phyloP scores from a whole-genome alignment of 2,329 filamentous ascomycete genomes.

The Fusarium fracticaudum region DNA sequence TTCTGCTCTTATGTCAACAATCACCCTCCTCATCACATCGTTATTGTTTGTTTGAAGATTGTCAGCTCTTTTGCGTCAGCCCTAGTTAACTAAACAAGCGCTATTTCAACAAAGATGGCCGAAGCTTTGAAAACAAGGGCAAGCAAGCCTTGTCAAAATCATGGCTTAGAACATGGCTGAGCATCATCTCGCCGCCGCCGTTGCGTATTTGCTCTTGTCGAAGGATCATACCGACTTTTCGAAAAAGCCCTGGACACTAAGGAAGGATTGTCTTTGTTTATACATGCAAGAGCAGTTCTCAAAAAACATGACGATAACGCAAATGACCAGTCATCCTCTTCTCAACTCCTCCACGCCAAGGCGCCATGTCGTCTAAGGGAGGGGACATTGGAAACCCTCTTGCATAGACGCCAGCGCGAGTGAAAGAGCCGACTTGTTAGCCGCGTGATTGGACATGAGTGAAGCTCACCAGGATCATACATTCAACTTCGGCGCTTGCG shows the following conservation, averaged over 20 bases:
- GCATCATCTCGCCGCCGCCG: conserved; percentile 22
- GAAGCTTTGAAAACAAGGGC: conserved; percentile 8
- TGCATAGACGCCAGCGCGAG: conserved; percentile 45
- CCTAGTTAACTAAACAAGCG: conserved; percentile 13
- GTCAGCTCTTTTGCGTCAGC: conserved; percentile 2
- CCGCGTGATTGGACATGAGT: conserved; percentile 43
- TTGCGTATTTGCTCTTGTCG: not conserved
- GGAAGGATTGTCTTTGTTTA: not conserved
- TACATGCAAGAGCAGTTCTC: not conserved
- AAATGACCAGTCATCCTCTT: conserved; percentile 14
- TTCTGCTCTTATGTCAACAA: not conserved
- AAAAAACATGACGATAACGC: not conserved
- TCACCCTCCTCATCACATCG: not conserved
- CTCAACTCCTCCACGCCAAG: conserved; percentile 21
- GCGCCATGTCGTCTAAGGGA: conserved; percentile 21
- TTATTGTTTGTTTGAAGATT: not conserved
- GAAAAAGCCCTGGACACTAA: not conserved
- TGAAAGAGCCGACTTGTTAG: conserved; percentile 43
- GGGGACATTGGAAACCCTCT: conserved; percentile 22
- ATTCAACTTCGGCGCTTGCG: conserved; percentile 41
- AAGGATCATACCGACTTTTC: conserved; percentile 1
- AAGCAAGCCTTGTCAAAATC: conserved; percentile 5
- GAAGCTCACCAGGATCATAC: conserved; percentile 25
- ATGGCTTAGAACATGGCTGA: conserved; percentile 37
- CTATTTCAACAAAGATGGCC: conserved; percentile 22